Percentiles rank a stretch among this genome's conserved stretches.
phyloP scores from a whole-genome alignment of 768 basidiomycete genomes.

The Mycena chlorophos region DNA sequence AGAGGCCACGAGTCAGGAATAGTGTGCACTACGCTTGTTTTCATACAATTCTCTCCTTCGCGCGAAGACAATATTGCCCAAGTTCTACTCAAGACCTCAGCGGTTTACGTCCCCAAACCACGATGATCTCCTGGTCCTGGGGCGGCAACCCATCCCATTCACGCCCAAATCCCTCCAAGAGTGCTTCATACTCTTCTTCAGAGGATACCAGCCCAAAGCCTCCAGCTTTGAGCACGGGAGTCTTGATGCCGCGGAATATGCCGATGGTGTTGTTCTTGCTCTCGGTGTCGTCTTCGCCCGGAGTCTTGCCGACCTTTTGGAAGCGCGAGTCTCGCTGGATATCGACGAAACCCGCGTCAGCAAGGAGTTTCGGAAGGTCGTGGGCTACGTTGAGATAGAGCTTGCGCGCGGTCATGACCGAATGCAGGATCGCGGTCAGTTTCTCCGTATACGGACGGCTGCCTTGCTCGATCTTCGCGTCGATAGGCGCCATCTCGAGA shows the following conservation, averaged over 20 bases:
- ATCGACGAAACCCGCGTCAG: conserved; percentile 3
- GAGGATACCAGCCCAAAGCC: conserved; percentile 15
- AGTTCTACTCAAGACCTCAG: too few relatives aligned
- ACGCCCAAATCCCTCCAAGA: conserved; percentile 12
- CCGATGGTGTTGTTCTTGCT: conserved; percentile 1
- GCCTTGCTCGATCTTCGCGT: conserved; percentile 4
- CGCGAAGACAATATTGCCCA: too few relatives aligned
- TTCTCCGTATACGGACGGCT: neutral
- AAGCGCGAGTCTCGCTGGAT: conserved; percentile 10
- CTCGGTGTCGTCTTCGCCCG: conserved; percentile 11
- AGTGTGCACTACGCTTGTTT: too few relatives aligned
- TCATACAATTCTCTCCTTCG: too few relatives aligned
- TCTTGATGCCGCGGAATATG: conserved; percentile 11
- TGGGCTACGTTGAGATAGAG: neutral
- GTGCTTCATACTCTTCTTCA: conserved; percentile 14
- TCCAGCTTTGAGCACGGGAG: conserved; percentile 7
- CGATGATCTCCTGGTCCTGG: too few relatives aligned
- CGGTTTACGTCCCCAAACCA: too few relatives aligned
- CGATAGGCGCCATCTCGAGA: neutral
- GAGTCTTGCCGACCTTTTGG: conserved; percentile 12
- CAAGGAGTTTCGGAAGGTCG: neutral
- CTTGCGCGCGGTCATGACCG: neutral
- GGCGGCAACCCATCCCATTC: too few relatives aligned
- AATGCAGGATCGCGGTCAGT: neutral
- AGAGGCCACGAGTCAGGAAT: too few relatives aligned